phyloP scores from a whole-genome alignment of 441 rosid species.

The Erodium trifolium region DNA sequence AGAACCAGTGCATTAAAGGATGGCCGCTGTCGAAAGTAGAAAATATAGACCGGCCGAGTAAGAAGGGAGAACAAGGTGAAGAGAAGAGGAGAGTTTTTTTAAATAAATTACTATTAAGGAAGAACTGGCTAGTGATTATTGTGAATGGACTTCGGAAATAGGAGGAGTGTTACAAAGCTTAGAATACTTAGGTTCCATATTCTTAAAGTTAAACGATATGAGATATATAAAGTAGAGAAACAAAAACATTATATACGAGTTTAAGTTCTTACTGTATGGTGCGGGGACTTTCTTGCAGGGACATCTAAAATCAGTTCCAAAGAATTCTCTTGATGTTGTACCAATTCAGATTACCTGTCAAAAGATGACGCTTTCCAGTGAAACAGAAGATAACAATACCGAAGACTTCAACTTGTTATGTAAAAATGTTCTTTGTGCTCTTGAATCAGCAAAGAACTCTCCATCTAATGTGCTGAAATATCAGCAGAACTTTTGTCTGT shows the following conservation, averaged over 20 bases:
- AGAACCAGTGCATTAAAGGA: background rate
- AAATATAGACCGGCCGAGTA: background rate
- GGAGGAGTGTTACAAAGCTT: background rate
- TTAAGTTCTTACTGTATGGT: background rate
- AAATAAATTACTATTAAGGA: background rate
- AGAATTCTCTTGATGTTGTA: constrained; percentile 44
- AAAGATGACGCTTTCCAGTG: constrained; percentile 24
- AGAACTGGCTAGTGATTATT: background rate
- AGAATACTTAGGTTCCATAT: background rate
- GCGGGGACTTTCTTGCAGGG: constrained; percentile 42
- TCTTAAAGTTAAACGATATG: background rate
- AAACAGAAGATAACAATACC: constrained; percentile 25
- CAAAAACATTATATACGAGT: background rate
- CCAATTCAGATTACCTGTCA: constrained; percentile 48
- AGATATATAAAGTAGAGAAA: background rate
- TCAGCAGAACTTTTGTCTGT: constrained; percentile 57
- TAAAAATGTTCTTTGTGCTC: constrained; percentile 51
- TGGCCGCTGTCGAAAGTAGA: background rate
- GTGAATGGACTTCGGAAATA: background rate
- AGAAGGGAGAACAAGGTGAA: background rate
- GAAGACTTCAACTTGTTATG: constrained; percentile 39
- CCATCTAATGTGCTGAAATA: constrained; percentile 46
- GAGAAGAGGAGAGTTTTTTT: background rate
- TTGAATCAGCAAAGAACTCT: constrained; percentile 34
- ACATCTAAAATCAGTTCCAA: constrained; percentile 45